Conservation (phyloP, 2,329 filamentous ascomycete species). For the Fusarium zealandicum region DNA sequence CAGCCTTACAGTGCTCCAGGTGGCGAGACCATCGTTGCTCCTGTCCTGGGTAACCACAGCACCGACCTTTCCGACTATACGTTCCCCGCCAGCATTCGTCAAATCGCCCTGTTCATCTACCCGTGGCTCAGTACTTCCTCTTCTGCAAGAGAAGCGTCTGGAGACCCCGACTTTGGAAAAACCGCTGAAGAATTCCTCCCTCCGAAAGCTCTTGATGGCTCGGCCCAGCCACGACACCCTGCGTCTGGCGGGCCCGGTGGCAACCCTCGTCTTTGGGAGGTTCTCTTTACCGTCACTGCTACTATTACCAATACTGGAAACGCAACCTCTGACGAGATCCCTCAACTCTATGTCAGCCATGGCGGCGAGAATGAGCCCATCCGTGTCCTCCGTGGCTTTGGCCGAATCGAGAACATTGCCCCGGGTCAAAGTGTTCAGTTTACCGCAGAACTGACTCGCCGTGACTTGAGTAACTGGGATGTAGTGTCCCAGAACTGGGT, state of each 20-base stretch:
- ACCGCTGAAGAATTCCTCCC: slow-evolving; percentile 68
- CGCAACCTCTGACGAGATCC: slow-evolving; percentile 71
- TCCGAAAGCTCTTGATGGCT: slow-evolving; percentile 60
- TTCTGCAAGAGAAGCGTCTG: slow-evolving; percentile 61
- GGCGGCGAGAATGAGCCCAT: slow-evolving; percentile 77
- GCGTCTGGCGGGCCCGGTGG: slow-evolving; percentile 66
- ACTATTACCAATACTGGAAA: slow-evolving; percentile 76
- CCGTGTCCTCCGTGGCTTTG: slow-evolving; percentile 78
- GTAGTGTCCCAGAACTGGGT: slow-evolving; percentile 83
- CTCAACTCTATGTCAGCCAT: slow-evolving; percentile 81
- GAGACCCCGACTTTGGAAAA: slow-evolving; percentile 66
- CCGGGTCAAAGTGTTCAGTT: slow-evolving; percentile 74
- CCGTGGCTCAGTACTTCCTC: slow-evolving; percentile 74
- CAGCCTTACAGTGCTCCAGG: slow-evolving; percentile 64
- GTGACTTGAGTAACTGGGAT: slow-evolving; percentile 91
- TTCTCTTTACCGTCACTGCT: slow-evolving; percentile 71
- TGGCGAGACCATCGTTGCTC: slow-evolving; percentile 69
- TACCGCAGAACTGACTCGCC: slow-evolving; percentile 72
- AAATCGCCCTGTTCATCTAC: slow-evolving; percentile 68
- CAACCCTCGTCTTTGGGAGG: slow-evolving; percentile 71
- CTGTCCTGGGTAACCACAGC: slow-evolving; percentile 69
- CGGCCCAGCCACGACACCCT: slow-evolving; percentile 61
- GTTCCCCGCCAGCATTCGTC: slow-evolving; percentile 67
- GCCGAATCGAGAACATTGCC: slow-evolving; percentile 72
- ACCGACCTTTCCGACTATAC: slow-evolving; percentile 69